These are phyloP conservation scores for Dactylorhiza incarnata DNA, from an alignment of 106 monocot genomes.

Conservation along the genomic window DNA sequence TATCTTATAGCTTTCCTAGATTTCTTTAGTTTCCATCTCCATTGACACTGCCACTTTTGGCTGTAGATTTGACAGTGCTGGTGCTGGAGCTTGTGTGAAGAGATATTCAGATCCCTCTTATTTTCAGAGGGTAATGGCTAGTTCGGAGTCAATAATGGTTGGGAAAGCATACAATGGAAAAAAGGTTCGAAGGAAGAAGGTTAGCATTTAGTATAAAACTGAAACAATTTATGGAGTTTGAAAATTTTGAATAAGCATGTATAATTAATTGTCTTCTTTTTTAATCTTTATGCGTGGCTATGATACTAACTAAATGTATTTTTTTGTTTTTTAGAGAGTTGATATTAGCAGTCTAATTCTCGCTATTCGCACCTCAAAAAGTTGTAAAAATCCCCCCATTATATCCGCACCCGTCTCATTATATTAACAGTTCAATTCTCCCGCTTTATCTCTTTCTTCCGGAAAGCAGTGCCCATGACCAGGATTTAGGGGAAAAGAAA, in stretches of 20 bases:
- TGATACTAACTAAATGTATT: background rate
- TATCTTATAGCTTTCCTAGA: background rate
- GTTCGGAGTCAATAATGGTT: slow-evolving; percentile 27
- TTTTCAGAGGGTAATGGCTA: slow-evolving; percentile 49
- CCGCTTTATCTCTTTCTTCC: too few species aligned
- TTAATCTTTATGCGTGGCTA: background rate
- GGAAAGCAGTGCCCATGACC: too few species aligned
- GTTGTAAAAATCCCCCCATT: too few species aligned
- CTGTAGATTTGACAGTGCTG: slow-evolving; percentile 80
- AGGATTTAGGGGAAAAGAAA: too few species aligned
- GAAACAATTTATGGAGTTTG: background rate
- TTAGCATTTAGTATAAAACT: background rate
- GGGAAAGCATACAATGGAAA: slow-evolving; percentile 46
- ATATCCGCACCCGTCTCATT: too few species aligned
- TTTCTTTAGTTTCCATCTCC: background rate
- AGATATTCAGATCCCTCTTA: slow-evolving; percentile 98
- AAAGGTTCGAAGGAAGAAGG: slow-evolving; percentile 40
- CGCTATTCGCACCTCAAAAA: too few species aligned
- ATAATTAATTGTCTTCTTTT: background rate
- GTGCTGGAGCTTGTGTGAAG: slow-evolving; percentile 76
- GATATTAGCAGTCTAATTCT: too few species aligned
- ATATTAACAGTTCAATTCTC: too few species aligned
- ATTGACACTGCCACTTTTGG: background rate
- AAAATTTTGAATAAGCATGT: background rate
- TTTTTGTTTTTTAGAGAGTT: background rate